Conservation (phyloP, 192 early-diverging fungal genomes). For the Spizellomyces punctatus region DNA sequence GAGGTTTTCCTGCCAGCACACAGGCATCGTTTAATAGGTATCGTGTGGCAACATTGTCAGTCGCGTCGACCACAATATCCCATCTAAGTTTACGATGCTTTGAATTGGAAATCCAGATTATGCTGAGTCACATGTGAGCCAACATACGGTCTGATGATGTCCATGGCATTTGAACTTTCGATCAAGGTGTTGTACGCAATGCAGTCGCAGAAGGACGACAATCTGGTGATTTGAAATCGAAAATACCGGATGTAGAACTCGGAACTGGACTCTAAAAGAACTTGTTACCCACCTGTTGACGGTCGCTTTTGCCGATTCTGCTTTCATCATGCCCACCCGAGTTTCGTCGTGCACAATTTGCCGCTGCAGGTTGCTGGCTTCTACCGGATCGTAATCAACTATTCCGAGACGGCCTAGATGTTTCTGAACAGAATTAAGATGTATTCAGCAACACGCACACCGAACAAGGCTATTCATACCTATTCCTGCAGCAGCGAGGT, state of each 20-base stretch:
- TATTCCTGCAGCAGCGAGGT: conserved; percentile 87
- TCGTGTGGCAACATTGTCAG: conserved; percentile 94
- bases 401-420: conserved; percentile 71
- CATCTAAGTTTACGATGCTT: conserved; percentile 50
- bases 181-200: conserved; percentile 70
- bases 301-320: conserved; percentile 70
- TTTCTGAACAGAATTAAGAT: neutral
- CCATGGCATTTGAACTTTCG: conserved; percentile 80
- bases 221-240: conserved; percentile 33
- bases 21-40: conserved; percentile 95
- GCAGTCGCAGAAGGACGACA: conserved; percentile 70
- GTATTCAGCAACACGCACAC: neutral
- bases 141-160: conserved; percentile 57
- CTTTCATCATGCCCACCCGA: conserved; percentile 69
- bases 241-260: neutral
- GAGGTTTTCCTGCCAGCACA: conserved; percentile 75
- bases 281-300: conserved; percentile 44
- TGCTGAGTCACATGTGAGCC: neutral
- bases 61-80: conserved; percentile 86
- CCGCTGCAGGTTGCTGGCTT: conserved; percentile 89
- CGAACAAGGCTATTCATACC: conserved; percentile 43
- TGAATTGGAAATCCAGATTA: neutral
- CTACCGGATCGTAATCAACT: conserved; percentile 90
- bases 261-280: neutral
- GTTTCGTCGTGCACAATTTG: conserved; percentile 91